These are phyloP conservation scores for Colletotrichum viniferum DNA, from an alignment of 2,329 filamentous ascomycete species.

Conservation along the genomic window DNA sequence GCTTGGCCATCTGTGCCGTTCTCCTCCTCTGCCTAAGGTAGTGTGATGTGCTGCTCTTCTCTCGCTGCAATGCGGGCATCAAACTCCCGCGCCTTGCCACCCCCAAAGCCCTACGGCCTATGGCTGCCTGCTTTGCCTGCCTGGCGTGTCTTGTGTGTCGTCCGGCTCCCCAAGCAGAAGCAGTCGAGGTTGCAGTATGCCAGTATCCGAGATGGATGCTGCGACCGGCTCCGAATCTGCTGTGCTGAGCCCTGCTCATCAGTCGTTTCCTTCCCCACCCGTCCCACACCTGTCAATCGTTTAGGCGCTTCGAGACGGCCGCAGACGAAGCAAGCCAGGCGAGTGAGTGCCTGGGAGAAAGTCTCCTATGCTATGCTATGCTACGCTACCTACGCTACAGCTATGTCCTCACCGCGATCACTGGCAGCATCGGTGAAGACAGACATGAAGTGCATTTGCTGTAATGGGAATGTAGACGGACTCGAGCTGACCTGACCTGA, in stretches of 20 bases:
- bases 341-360: not conserved
- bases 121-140: not conserved
- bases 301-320: conserved; percentile 12
- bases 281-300: conserved; percentile 10
- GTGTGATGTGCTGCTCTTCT: not conserved
- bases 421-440: not conserved
- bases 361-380: not conserved
- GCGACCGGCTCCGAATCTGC: not conserved
- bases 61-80: not conserved
- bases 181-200: not conserved
- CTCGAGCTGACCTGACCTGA: not conserved
- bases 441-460: not conserved
- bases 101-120: not conserved
- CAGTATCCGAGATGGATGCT: not conserved
- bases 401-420: not conserved
- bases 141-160: not conserved
- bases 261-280: not conserved
- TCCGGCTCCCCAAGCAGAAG: not conserved
- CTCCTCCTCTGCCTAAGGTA: not conserved
- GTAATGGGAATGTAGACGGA: not conserved
- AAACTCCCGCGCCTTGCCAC: conserved; percentile 7
- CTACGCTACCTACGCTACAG: not conserved
- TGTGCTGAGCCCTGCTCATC: conserved; percentile 13
- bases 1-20: not conserved
- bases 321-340: not conserved